Evolutionary conservation across 139 green algal species (phyloP).

Genomic region (Chlamydomonas sp.): DNA sequence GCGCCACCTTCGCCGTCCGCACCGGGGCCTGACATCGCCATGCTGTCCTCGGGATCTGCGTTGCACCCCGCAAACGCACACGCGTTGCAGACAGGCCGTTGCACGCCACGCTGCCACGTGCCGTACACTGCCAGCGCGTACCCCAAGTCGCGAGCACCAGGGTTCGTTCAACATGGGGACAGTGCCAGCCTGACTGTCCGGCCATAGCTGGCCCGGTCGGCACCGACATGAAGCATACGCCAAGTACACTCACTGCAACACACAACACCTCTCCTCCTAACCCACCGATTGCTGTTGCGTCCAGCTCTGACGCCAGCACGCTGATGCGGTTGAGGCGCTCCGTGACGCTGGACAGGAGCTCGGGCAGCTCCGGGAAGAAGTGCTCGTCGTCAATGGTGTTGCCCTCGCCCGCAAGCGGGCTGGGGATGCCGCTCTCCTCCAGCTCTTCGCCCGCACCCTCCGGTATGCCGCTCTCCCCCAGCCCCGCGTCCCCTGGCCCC

Average conservation of each 20-base stretch:
- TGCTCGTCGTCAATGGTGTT: constrained; percentile 72
- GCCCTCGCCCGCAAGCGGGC: constrained; percentile 4
- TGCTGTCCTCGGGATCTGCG: constrained; percentile 18
- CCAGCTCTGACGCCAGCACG: constrained; percentile 13
- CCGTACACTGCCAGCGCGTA: no score
- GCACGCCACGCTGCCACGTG: no score
- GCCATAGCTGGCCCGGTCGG: no score
- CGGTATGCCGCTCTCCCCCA: neutral
- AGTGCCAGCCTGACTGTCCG: no score
- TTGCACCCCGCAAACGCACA: neutral
- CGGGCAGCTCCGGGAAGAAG: constrained; percentile 73
- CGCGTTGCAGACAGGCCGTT: no score
- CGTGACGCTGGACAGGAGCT: constrained; percentile 50
- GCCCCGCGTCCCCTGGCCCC: no score
- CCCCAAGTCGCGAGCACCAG: no score
- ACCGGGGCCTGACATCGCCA: neutral
- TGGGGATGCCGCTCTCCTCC: neutral
- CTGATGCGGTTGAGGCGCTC: constrained; percentile 55
- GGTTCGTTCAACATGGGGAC: no score
- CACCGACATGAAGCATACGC: no score
- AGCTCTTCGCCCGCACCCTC: constrained; percentile 21
- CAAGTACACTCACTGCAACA: no score
- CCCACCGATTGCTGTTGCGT: neutral
- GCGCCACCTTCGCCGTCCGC: neutral
- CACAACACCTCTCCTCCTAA: neutral